Evolutionary conservation across 441 rosid species (phyloP).

Genomic region (Dalechampia spathulata): DNA sequence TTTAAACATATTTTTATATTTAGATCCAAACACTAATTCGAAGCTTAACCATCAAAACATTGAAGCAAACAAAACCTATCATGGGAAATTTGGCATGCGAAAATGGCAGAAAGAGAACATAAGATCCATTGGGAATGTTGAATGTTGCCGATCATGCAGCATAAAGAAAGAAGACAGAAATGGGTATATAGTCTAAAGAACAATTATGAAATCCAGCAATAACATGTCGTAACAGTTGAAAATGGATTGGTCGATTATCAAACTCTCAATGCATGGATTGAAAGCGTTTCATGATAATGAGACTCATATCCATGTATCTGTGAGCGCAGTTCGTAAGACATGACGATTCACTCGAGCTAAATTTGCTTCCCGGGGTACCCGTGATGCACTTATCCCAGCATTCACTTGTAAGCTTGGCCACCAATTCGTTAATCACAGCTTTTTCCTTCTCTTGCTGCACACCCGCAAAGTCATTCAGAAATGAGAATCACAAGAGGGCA

Average conservation of each 20-base stretch:
- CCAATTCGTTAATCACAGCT: slow-evolving; percentile 72
- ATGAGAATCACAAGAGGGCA: slow-evolving; percentile 1
- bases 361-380: slow-evolving; percentile 75
- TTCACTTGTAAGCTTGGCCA: slow-evolving; percentile 63
- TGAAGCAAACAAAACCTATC: too few species aligned
- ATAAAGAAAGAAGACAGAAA: background rate
- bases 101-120: background rate
- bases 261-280: slow-evolving; percentile 53
- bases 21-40: too few species aligned
- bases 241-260: background rate
- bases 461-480: slow-evolving; percentile 14
- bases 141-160: slow-evolving; percentile 5
- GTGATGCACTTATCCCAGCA: slow-evolving; percentile 96
- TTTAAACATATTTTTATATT: too few species aligned
- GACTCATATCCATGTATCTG: slow-evolving; percentile 74
- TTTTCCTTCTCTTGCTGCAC: slow-evolving; percentile 81
- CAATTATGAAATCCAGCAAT: background rate
- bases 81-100: too few species aligned
- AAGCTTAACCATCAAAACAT: too few species aligned
- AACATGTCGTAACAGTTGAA: background rate
- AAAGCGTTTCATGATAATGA: slow-evolving; percentile 70
- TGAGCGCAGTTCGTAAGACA: slow-evolving; percentile 73
- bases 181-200: too few species aligned
- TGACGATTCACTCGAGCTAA: slow-evolving; percentile 76
- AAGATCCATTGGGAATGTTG: background rate